A percentile compares a stretch with the other conserved stretches of the same genome.
These are phyloP conservation scores for Erysimum cheiri DNA, from an alignment of 441 rosid species.

Conservation along the genomic window DNA sequence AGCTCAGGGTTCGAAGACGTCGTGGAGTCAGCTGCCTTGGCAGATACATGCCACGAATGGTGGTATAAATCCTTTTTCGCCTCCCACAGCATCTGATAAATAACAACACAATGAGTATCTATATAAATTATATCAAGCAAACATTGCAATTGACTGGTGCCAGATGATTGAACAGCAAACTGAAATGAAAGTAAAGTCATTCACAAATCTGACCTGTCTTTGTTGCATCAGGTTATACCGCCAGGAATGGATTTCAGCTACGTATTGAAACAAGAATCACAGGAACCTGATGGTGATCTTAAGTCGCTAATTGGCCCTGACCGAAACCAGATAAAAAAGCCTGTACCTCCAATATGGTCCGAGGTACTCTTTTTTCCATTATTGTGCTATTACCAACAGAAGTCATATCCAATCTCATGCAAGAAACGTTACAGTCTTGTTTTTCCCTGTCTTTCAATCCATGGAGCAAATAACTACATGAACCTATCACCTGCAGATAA, in stretches of 20 bases:
- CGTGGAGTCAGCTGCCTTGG: conserved; percentile 97
- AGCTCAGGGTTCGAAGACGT: conserved; percentile 87
- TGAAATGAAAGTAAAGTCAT: conserved; percentile 9
- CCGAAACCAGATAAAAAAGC: conserved; percentile 66
- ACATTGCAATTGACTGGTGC: background rate
- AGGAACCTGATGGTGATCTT: conserved; percentile 78
- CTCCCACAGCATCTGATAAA: conserved; percentile 23
- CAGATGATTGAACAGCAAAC: background rate
- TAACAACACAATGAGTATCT: conserved; percentile 12
- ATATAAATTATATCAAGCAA: conserved; percentile 2
- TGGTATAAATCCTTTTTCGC: conserved; percentile 38
- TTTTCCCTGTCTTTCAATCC: background rate
- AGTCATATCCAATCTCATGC: conserved; percentile 11
- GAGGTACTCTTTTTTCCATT: conserved; percentile 55
- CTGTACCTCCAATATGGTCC: conserved; percentile 88
- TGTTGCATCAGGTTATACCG: conserved; percentile 79
- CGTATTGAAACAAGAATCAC: conserved; percentile 83
- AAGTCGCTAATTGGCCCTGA: conserved; percentile 75
- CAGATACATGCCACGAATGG: conserved; percentile 87
- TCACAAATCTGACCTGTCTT: conserved; percentile 30
- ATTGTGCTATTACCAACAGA: conserved; percentile 5
- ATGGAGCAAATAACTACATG: conserved; percentile 18
- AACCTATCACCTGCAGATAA: conserved; percentile 56
- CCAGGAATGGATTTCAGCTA: conserved; percentile 99
- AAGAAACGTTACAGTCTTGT: conserved; percentile 11